phyloP scores from a whole-genome alignment of 2,329 filamentous ascomycete genomes.

The Arthroderma sp. region DNA sequence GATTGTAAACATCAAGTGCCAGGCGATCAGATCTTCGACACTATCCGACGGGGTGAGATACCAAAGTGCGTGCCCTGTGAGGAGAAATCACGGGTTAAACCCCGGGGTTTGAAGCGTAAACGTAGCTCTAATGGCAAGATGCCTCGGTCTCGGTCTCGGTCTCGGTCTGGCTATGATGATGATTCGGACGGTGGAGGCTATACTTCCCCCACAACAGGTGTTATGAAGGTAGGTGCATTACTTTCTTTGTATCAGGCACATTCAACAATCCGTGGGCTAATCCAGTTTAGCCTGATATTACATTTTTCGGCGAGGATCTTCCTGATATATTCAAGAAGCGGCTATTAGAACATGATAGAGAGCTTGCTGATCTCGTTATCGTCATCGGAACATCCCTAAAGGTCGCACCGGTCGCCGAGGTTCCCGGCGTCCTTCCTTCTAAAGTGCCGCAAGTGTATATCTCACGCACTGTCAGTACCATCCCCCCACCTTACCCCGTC shows the following conservation, averaged over 20 bases:
- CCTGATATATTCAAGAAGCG: conserved; percentile 72
- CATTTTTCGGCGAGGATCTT: conserved; percentile 88
- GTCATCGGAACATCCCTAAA: conserved; percentile 95
- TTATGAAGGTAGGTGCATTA: conserved; percentile 54
- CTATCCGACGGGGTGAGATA: conserved; percentile 63
- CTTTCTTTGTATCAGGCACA: background rate
- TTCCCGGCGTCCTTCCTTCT: conserved; percentile 67
- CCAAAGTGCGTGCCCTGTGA: conserved; percentile 66
- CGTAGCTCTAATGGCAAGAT: conserved; percentile 37
- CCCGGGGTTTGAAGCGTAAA: conserved; percentile 42
- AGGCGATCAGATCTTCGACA: conserved; percentile 66
- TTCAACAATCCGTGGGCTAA: background rate
- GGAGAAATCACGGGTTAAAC: conserved; percentile 39
- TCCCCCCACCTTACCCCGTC: background rate
- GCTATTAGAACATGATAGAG: conserved; percentile 67
- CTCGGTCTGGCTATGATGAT: conserved; percentile 42
- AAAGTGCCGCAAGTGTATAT: conserved; percentile 84
- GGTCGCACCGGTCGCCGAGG: conserved; percentile 86
- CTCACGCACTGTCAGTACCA: conserved; percentile 51
- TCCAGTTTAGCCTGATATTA: conserved; percentile 64
- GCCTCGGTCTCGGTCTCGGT: conserved; percentile 42
- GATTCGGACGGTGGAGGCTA: conserved; percentile 49
- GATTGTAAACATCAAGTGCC: conserved; percentile 63
- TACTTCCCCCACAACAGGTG: conserved; percentile 55
- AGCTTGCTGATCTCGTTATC: conserved; percentile 74